These are phyloP conservation scores for Moniliella sp. DNA, from an alignment of 1,284 basidiomycete genomes.

Conservation along the genomic window DNA sequence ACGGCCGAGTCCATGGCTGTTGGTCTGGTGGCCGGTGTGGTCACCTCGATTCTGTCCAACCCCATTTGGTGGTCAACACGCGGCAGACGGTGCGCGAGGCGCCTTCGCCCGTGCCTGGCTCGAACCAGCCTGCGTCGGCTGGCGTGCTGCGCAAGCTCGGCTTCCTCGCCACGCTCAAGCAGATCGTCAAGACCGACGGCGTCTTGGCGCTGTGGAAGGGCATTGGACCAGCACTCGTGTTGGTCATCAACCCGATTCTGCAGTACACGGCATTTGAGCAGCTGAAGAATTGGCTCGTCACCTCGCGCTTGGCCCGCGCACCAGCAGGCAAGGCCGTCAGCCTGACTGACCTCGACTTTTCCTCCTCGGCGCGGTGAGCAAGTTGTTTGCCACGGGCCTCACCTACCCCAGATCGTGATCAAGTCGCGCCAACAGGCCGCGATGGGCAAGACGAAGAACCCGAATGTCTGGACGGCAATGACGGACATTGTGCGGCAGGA, in stretches of 20 bases:
- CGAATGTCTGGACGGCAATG: conserved; percentile 31
- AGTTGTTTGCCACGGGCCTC: conserved; percentile 28
- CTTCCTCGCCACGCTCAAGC: conserved; percentile 45
- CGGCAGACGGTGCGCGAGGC: conserved; percentile 44
- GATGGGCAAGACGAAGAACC: conserved; percentile 9
- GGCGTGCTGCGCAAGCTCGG: conserved; percentile 7
- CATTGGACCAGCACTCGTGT: conserved; percentile 73
- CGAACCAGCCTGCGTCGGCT: conserved; percentile 1
- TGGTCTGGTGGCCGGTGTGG: conserved; percentile 59
- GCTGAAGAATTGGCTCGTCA: conserved; percentile 27
- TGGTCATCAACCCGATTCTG: conserved; percentile 86
- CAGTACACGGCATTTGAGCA: conserved; percentile 32
- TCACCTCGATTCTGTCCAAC: conserved; percentile 71
- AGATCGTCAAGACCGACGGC: conserved; percentile 59
- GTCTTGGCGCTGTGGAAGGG: conserved; percentile 69
- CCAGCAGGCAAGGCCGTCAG: conserved; percentile 6
- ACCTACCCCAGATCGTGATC: conserved; percentile 34
- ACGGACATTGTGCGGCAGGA: conserved; percentile 26
- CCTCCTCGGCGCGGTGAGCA: conserved; percentile 27
- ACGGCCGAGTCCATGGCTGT: conserved; percentile 74
- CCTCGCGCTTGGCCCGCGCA: conserved; percentile 10
- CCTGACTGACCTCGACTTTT: conserved; percentile 31
- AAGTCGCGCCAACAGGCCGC: conserved; percentile 30
- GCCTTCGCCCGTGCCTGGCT: background rate
- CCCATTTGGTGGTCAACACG: conserved; percentile 52